Conservation (phyloP, 495 filamentous ascomycete genomes). For the Pseudomonodictys pantanalensis region DNA sequence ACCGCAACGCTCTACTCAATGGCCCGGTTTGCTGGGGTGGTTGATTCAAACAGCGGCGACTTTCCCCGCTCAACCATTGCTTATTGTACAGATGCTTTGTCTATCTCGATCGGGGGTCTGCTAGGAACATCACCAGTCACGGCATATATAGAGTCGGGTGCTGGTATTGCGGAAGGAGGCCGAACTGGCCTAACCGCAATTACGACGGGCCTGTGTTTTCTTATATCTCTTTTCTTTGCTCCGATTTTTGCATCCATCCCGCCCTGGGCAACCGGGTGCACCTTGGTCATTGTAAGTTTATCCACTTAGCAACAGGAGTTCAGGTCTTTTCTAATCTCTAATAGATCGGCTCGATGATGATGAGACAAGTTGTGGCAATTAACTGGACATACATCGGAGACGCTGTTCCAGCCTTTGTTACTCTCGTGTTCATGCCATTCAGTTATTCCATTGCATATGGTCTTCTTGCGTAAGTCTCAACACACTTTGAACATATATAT, state of each 20-base stretch:
- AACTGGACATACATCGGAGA: conserved; percentile 83
- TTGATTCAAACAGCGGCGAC: conserved; percentile 69
- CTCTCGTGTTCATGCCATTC: conserved; percentile 78
- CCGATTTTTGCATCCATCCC: conserved; percentile 63
- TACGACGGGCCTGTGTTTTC: conserved; percentile 73
- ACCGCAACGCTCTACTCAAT: conserved; percentile 80
- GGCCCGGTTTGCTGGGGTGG: conserved; percentile 73
- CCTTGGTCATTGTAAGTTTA: conserved; percentile 72
- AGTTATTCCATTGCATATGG: conserved; percentile 81
- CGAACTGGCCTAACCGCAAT: conserved; percentile 78
- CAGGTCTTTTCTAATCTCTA: neutral
- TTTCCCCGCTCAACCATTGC: conserved; percentile 78
- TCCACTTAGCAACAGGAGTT: conserved; percentile 38
- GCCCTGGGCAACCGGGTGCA: conserved; percentile 83
- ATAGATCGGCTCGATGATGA: conserved; percentile 43
- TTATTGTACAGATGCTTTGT: conserved; percentile 75
- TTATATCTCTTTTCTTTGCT: conserved; percentile 68
- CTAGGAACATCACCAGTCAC: conserved; percentile 75
- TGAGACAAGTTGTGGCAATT: conserved; percentile 69
- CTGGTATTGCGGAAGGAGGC: conserved; percentile 80
- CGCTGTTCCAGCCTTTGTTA: conserved; percentile 76
- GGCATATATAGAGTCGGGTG: conserved; percentile 80
- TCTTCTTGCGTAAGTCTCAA: too few species aligned
- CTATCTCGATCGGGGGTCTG: conserved; percentile 73
- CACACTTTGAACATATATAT: too few species aligned